Percentiles rank a stretch among this genome's conserved stretches.
These are phyloP conservation scores for Calonectria crousiana DNA, from an alignment of 2,329 filamentous ascomycete species.

Conservation along the genomic window DNA sequence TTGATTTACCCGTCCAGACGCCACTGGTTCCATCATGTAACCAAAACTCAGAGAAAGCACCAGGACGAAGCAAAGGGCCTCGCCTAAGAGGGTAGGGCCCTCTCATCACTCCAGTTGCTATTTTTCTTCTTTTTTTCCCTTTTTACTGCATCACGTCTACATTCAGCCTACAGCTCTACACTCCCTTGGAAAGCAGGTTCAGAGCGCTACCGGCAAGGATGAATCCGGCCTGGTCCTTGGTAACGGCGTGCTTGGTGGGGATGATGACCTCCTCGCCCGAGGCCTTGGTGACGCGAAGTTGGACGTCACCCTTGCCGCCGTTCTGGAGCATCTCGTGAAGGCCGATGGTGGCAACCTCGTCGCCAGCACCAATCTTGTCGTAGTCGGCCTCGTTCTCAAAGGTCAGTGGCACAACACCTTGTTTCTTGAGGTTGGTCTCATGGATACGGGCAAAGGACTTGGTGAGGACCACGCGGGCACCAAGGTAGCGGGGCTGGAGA, in stretches of 20 bases:
- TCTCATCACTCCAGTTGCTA: background rate
- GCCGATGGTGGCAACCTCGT: conserved; percentile 85
- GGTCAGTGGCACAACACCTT: conserved; percentile 94
- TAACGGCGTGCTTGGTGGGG: conserved; percentile 88
- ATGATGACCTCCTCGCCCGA: conserved; percentile 76
- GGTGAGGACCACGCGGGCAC: conserved; percentile 83
- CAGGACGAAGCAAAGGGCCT: conserved; percentile 2
- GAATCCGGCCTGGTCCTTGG: conserved; percentile 90
- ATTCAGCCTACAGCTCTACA: conserved; percentile 34
- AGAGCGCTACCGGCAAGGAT: conserved; percentile 93
- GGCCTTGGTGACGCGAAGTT: conserved; percentile 72
- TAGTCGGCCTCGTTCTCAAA: conserved; percentile 92
- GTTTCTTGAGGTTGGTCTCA: conserved; percentile 97
- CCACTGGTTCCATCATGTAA: conserved; percentile 35
- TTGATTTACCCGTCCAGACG: conserved; percentile 43
- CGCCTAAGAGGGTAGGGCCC: background rate
- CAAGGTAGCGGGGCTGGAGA: conserved; percentile 90
- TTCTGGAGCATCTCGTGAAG: conserved; percentile 84
- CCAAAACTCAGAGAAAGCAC: conserved; percentile 27
- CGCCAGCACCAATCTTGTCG: conserved; percentile 83
- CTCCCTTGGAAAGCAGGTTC: conserved; percentile 82
- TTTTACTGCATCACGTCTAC: background rate
- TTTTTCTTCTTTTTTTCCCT: background rate
- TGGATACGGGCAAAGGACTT: conserved; percentile 94
- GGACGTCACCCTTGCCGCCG: conserved; percentile 82